Evolutionary conservation across 208 protist genomes (phyloP), one percentile per base, ranked within the genome.

Genomic region (Trypanosoma theileri): DNA sequence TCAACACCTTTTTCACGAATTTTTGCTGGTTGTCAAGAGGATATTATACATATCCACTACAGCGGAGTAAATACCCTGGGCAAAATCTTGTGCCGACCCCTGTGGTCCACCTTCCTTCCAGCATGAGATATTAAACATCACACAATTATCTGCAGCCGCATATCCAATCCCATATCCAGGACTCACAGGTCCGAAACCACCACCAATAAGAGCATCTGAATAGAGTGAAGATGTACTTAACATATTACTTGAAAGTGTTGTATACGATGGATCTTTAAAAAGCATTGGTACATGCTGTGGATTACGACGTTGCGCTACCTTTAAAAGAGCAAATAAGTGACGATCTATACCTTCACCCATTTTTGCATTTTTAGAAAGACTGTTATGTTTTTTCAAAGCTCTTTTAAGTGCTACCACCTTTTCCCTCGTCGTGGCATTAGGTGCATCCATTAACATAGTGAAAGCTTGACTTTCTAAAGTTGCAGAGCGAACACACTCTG

Each of bases 321-420:
- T 88, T 21, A 42, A 35, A 17, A 92, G 61, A 11, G 77, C 81
- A 65, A 89, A 85, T 28, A 92, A 73, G 54, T 92, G 86, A n/a
- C 71, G 65, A 76, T 87, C 81, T 12, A 82, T 54, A 56, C 86
- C 81, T 16, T 64, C 56, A 40, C 86, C 86, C 24, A 67, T 69
- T 48, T 75, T 64, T 19, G 79, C 81, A 41, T 70, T 66, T 57
- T 71, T 77, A 26, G 72, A 55, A 35, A 64, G 53, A 44, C 53
- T 51, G 12, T 21, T 52, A 50, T 91, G 79, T 61, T 73, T 75
- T 12, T 67, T 66, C 22, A 80, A 56, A 26, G 84, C 84, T 16
- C 63, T 69, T 11, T 70, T 22, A 44, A 81, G 61, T 26, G 77
- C 72, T 17, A 60, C 73, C 13, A 63, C 19, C 45, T 82, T 81